Evolutionary conservation across 352 stramenopile species (phyloP).

Genomic region (Phytopythium vexans): DNA sequence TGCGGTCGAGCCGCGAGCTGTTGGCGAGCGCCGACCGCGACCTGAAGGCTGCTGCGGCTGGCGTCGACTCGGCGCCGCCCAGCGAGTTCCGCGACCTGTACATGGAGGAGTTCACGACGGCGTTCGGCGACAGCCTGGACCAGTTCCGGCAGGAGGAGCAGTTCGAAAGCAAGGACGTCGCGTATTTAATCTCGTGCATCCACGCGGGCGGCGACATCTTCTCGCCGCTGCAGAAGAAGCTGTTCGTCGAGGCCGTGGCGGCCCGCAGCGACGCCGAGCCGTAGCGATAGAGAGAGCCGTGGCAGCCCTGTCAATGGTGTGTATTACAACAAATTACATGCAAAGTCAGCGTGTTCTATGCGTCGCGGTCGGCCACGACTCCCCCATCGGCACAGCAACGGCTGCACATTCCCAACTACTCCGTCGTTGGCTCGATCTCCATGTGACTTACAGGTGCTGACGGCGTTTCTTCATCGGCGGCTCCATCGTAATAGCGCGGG

Average conservation of each 20-base stretch:
- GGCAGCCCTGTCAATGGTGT: not conserved
- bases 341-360: too few relatives aligned
- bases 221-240: conserved; percentile 76
- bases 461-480: conserved; percentile 11
- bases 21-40: conserved; percentile 44
- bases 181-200: conserved; percentile 89
- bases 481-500: conserved; percentile 21
- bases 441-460: conserved; percentile 2
- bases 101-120: conserved; percentile 82
- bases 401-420: not conserved
- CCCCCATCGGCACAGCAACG: too few relatives aligned
- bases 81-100: conserved; percentile 77
- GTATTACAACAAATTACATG: not conserved
- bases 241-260: conserved; percentile 66
- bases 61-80: conserved; percentile 18
- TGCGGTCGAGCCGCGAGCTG: conserved; percentile 48
- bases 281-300: conserved; percentile 7
- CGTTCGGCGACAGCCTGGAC: conserved; percentile 83
- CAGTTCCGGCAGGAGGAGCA: conserved; percentile 82
- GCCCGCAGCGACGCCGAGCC: conserved; percentile 11
- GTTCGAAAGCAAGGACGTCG: conserved; percentile 86
- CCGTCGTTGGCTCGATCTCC: conserved; percentile 9
- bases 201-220: conserved; percentile 78
- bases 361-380: too few relatives aligned
- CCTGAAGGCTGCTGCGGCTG: conserved; percentile 23